Percentiles rank a stretch among this genome's conserved stretches.
These are phyloP conservation scores for Lepiota venenata DNA, from an alignment of 768 basidiomycete genomes.

Conservation along the genomic window DNA sequence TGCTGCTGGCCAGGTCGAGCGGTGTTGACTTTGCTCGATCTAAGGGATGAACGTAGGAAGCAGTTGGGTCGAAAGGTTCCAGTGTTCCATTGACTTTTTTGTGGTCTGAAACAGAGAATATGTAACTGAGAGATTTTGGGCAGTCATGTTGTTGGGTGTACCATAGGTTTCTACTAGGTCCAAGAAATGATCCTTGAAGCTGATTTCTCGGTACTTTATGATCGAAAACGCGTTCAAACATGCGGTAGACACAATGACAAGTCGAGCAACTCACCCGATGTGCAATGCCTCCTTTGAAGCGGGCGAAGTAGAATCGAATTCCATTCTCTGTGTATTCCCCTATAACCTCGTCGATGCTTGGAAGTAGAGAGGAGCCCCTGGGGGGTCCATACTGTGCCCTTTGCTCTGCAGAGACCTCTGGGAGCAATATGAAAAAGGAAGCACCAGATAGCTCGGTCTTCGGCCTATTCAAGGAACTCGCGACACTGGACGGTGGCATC, in stretches of 20 bases:
- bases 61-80: constrained; percentile 57
- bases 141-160: constrained; percentile 28
- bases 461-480: neutral
- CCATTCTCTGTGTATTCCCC: constrained; percentile 46
- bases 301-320: constrained; percentile 58
- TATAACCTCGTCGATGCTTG: constrained; percentile 43
- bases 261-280: constrained; percentile 43
- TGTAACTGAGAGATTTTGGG: constrained; percentile 11
- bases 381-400: constrained; percentile 39
- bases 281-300: constrained; percentile 52
- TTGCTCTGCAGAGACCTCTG: constrained; percentile 31
- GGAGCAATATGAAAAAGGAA: constrained; percentile 34
- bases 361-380: constrained; percentile 28
- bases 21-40: constrained; percentile 45
- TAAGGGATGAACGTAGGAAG: constrained; percentile 51
- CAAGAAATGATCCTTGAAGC: constrained; percentile 35
- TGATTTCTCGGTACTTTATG: constrained; percentile 39
- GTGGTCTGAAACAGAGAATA: constrained; percentile 32
- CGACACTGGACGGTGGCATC: neutral
- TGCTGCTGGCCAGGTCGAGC: constrained; percentile 27
- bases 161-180: constrained; percentile 54
- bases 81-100: constrained; percentile 42
- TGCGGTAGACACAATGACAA: constrained; percentile 6
- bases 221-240: constrained; percentile 25
- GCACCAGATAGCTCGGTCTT: neutral